Evolutionary conservation across 257 asterid genomes (phyloP), one percentile per base, ranked within the genome.

Genomic region (Solanum commersonii): DNA sequence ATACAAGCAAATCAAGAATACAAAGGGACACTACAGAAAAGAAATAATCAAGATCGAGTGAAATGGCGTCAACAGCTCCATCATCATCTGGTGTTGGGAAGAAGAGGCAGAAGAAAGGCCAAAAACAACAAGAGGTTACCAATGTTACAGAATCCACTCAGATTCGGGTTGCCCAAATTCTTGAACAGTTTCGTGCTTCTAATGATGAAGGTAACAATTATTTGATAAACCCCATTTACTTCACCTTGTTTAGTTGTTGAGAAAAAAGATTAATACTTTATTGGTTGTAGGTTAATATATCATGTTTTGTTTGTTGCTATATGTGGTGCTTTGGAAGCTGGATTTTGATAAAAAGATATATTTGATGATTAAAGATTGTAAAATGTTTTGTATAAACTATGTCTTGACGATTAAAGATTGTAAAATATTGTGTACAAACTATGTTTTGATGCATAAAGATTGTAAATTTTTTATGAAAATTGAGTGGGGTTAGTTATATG

Each of bases 171-270:
- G 31, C 93, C 8, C 87, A 88, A 46, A 88, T 90, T 91, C 95
- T 95, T n/a, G 94, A 94, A 67, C 87, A 91, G 82, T 94, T 95
- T 78, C 88, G 84, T 20, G 85, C 40, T n/a, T 94, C 98, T 42
- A 84, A 90, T 29, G 95, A 90, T 22, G 89, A 88, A 71, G 97
- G 98, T 95, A 79, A 20, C 34, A 23, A 52, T 25, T 42, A 20
- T 10, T 79, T 44, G 8, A 65, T 63, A 68, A 8, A 2, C 71
- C 52, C 46, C 31, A 46, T 15, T 22, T 68, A n/a, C 37, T 87
- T 83, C 46, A 3, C 27, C 10, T 33, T 49, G 63, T 31, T 35
- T 34, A 65, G 42, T 74, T 76, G 89, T 37, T 25, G 3, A 5
- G 37, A 44, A 29, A 46, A 79, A 27, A 46, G 67, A 81, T 81